Conservation (phyloP, 805 yeast genomes). For the Ogataea trehalophila region DNA sequence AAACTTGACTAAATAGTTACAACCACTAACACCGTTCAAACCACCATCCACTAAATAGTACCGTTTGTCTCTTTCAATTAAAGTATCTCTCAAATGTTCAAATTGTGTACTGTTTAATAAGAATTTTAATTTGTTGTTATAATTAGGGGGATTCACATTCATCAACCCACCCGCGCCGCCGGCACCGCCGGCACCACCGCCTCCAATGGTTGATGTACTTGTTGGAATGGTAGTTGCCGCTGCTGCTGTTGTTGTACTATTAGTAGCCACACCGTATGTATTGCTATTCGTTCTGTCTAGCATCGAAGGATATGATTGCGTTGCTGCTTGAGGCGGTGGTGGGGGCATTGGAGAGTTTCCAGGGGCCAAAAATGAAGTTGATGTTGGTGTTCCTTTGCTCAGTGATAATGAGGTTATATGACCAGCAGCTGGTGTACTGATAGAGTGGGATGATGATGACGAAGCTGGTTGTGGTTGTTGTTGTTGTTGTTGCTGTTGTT, state of each 20-base stretch:
- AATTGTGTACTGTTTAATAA: slow-evolving; percentile 18
- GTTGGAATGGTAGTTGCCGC: background rate
- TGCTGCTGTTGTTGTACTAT: background rate
- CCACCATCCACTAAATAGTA: slow-evolving; percentile 20
- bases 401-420: slow-evolving; percentile 16
- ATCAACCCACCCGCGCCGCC: slow-evolving; percentile 13
- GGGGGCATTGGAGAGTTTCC: slow-evolving; percentile 23
- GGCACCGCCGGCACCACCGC: slow-evolving; percentile 1
- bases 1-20: slow-evolving; percentile 30
- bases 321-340: slow-evolving; percentile 3
- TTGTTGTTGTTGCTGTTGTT: slow-evolving; percentile 9
- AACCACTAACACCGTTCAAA: slow-evolving; percentile 1
- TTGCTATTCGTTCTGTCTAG: slow-evolving; percentile 5
- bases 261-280: background rate
- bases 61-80: slow-evolving; percentile 17
- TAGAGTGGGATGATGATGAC: slow-evolving; percentile 2
- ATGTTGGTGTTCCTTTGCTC: slow-evolving; percentile 20
- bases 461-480: slow-evolving; percentile 1
- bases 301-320: slow-evolving; percentile 9
- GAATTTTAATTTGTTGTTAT: slow-evolving; percentile 27
- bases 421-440: slow-evolving; percentile 11
- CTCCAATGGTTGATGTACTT: background rate
- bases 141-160: slow-evolving; percentile 29
- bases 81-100: slow-evolving; percentile 22
- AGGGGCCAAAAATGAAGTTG: slow-evolving; percentile 18